Percentiles rank a stretch among this genome's conserved stretches.
These are phyloP conservation scores for Solanum peruvianum DNA, from an alignment of 257 asterid genomes.

Conservation along the genomic window DNA sequence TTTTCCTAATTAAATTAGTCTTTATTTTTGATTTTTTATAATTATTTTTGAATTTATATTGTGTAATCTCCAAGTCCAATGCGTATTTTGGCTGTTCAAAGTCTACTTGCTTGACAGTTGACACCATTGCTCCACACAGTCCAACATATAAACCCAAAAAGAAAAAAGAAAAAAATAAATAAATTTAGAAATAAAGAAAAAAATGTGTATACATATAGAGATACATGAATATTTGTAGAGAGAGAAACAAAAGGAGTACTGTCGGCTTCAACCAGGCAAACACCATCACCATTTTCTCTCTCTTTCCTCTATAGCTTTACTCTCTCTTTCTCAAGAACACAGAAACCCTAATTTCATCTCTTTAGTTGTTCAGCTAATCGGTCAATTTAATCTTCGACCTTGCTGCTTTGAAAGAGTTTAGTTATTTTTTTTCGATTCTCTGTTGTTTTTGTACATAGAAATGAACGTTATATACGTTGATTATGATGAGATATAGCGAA, in stretches of 20 bases:
- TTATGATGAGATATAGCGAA: slow-evolving; percentile 10
- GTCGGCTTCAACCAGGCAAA: slow-evolving; percentile 94
- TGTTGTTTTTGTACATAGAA: slow-evolving; percentile 4
- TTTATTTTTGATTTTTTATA: neutral
- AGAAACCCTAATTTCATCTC: slow-evolving; percentile 5
- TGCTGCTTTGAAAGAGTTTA: neutral
- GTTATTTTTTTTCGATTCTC: neutral
- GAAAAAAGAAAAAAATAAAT: neutral
- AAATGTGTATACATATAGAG: neutral
- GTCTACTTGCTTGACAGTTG: slow-evolving; percentile 5
- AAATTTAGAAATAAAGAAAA: neutral
- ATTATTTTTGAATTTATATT: neutral
- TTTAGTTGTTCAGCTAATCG: neutral
- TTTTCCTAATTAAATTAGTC: neutral
- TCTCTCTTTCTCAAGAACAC: neutral
- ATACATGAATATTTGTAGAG: slow-evolving; percentile 11
- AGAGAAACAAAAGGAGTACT: slow-evolving; percentile 26
- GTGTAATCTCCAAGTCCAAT: neutral
- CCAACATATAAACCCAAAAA: neutral
- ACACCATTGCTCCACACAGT: neutral
- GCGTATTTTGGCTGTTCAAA: neutral
- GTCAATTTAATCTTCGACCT: slow-evolving; percentile 14
- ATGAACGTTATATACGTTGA: slow-evolving; percentile 33
- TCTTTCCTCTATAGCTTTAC: slow-evolving; percentile 8
- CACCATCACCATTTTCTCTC: slow-evolving; percentile 33